phyloP scores from a whole-genome alignment of 1,284 basidiomycete genomes.

The Microbotryum violaceum region DNA sequence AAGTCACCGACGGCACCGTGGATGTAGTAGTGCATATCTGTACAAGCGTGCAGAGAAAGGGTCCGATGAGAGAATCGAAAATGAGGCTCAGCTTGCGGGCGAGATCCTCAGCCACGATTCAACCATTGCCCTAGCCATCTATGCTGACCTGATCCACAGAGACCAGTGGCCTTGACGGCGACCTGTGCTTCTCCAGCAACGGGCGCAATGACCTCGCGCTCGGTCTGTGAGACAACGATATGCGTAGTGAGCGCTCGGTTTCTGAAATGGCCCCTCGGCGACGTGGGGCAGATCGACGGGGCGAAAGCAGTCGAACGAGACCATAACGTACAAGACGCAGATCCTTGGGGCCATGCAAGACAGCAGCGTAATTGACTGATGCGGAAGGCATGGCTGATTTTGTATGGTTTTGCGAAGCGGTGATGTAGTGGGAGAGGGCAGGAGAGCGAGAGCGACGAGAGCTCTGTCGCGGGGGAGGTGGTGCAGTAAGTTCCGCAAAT shows the following conservation, averaged over 20 bases:
- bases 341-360: slow-evolving; percentile 46
- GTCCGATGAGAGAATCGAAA: too few relatives aligned
- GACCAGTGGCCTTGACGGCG: slow-evolving; percentile 68
- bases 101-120: too few relatives aligned
- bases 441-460: too few relatives aligned
- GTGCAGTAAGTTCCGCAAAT: not conserved
- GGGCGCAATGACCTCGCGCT: slow-evolving; percentile 60
- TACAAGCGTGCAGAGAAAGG: too few relatives aligned
- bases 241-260: not conserved
- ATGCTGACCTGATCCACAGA: slow-evolving; percentile 74
- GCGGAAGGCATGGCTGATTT: not conserved
- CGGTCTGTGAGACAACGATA: slow-evolving; percentile 46
- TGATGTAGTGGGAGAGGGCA: too few relatives aligned
- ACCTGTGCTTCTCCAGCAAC: slow-evolving; percentile 62
- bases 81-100: too few relatives aligned
- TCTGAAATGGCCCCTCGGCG: not conserved
- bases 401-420: not conserved
- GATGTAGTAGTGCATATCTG: slow-evolving; percentile 69
- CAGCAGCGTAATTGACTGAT: slow-evolving; percentile 35
- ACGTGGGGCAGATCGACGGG: not conserved
- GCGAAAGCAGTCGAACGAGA: not conserved
- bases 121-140: too few relatives aligned
- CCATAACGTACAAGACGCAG: slow-evolving; percentile 43
- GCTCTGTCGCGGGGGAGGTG: too few relatives aligned
- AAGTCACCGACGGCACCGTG: slow-evolving; percentile 46